phyloP scores from a whole-genome alignment of 1,284 basidiomycete species.

The Austroboletus novae-zelandiae region DNA sequence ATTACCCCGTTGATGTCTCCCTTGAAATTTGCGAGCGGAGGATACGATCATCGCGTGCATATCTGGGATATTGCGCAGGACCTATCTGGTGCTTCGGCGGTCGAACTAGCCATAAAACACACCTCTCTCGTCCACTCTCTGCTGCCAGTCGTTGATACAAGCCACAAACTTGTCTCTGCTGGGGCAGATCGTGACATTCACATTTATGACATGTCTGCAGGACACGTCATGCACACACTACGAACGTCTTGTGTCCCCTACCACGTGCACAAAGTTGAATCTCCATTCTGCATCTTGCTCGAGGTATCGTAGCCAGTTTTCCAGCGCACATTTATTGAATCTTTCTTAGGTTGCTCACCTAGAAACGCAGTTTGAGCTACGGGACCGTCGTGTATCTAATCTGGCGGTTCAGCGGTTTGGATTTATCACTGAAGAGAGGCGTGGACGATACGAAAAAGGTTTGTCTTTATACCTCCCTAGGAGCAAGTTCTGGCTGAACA shows the following conservation, averaged over 20 bases:
- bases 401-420: slow-evolving; percentile 44
- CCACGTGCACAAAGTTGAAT: slow-evolving; percentile 40
- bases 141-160: slow-evolving; percentile 42
- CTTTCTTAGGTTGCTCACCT: slow-evolving; percentile 43
- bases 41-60: slow-evolving; percentile 48
- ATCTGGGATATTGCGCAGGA: slow-evolving; percentile 42
- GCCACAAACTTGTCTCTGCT: slow-evolving; percentile 46
- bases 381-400: slow-evolving; percentile 41
- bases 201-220: slow-evolving; percentile 48
- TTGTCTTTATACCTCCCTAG: slow-evolving; percentile 3
- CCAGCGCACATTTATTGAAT: not conserved
- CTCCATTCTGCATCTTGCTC: slow-evolving; percentile 41
- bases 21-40: slow-evolving; percentile 46
- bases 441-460: slow-evolving; percentile 48
- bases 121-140: slow-evolving; percentile 43
- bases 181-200: slow-evolving; percentile 46
- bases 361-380: slow-evolving; percentile 52
- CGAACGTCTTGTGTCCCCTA: slow-evolving; percentile 45
- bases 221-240: slow-evolving; percentile 39
- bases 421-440: slow-evolving; percentile 35
- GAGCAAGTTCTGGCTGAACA: not conserved
- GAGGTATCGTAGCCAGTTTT: slow-evolving; percentile 36
- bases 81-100: slow-evolving; percentile 30
- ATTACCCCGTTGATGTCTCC: slow-evolving; percentile 40
- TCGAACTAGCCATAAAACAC: slow-evolving; percentile 42